phyloP scores from a whole-genome alignment of 441 rosid species.

The Adansonia gregorii region DNA sequence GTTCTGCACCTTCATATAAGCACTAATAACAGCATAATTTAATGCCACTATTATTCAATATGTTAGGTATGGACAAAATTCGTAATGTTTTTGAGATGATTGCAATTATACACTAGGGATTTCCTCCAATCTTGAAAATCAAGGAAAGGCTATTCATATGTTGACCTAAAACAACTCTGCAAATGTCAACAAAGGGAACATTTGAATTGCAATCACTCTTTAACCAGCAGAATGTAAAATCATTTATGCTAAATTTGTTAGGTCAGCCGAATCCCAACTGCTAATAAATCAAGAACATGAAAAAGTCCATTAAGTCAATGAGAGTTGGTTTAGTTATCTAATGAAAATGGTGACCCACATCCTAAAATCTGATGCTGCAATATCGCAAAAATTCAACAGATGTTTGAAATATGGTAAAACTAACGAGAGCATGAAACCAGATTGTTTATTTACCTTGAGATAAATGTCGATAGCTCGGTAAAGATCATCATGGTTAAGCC shows the following conservation, averaged over 20 bases:
- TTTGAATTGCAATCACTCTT: not conserved
- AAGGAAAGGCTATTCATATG: constrained; percentile 6
- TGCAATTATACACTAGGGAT: not conserved
- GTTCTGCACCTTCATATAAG: not conserved
- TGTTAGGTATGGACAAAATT: not conserved
- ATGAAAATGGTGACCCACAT: constrained; percentile 41
- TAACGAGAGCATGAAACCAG: not conserved
- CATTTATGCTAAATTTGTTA: constrained; percentile 29
- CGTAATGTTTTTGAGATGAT: too few relatives aligned
- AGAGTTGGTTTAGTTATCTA: constrained; percentile 51
- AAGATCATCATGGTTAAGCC: constrained; percentile 63
- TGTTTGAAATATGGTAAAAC: constrained; percentile 22
- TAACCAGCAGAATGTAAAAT: constrained; percentile 16
- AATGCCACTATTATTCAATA: not conserved
- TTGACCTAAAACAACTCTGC: not conserved
- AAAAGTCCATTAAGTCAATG: constrained; percentile 43
- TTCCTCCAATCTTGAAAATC: constrained; percentile 18
- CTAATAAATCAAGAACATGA: constrained; percentile 30
- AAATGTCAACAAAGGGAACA: constrained; percentile 25
- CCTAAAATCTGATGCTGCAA: constrained; percentile 36
- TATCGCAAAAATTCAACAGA: constrained; percentile 15
- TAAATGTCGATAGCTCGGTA: constrained; percentile 69
- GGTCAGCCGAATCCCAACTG: constrained; percentile 45
- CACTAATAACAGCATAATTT: not conserved
- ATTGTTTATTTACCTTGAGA: constrained; percentile 54